Conservation (phyloP, 345 rosid species). For the Erodium maritimum region DNA sequence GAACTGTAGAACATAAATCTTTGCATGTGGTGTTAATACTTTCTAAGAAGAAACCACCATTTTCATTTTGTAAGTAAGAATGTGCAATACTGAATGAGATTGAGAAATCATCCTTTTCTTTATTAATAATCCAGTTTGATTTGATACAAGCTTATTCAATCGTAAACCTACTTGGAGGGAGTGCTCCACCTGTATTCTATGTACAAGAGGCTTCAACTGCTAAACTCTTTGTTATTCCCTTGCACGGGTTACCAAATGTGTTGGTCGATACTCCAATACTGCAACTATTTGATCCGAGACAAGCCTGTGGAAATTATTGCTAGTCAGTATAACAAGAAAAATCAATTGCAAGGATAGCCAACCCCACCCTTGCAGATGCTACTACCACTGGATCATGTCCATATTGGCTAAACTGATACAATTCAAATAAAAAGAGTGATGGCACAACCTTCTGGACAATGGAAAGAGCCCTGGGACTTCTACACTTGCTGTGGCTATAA, state of each 20-base stretch:
- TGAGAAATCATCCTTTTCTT: neutral
- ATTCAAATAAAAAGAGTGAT: neutral
- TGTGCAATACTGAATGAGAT: neutral
- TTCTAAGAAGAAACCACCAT: neutral
- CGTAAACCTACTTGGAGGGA: neutral
- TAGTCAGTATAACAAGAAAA: neutral
- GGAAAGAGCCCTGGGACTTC: conserved; percentile 42
- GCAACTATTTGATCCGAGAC: conserved; percentile 68
- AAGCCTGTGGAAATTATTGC: conserved; percentile 39
- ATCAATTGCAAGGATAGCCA: neutral
- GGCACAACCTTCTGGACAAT: conserved; percentile 45
- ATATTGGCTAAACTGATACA: neutral
- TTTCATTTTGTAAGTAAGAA: neutral
- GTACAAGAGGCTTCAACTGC: conserved; percentile 85
- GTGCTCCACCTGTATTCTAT: conserved; percentile 3
- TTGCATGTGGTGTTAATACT: neutral
- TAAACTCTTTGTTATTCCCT: conserved; percentile 56
- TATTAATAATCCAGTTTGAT: too few species aligned
- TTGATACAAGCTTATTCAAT: neutral
- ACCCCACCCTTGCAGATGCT: neutral
- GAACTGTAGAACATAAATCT: neutral
- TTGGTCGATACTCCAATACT: conserved; percentile 43
- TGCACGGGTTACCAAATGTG: conserved; percentile 81
- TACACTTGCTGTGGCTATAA: conserved; percentile 55
- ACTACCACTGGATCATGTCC: neutral